Conservation (phyloP, 805 yeast genomes). For the Lachancea lanzarotensis region DNA sequence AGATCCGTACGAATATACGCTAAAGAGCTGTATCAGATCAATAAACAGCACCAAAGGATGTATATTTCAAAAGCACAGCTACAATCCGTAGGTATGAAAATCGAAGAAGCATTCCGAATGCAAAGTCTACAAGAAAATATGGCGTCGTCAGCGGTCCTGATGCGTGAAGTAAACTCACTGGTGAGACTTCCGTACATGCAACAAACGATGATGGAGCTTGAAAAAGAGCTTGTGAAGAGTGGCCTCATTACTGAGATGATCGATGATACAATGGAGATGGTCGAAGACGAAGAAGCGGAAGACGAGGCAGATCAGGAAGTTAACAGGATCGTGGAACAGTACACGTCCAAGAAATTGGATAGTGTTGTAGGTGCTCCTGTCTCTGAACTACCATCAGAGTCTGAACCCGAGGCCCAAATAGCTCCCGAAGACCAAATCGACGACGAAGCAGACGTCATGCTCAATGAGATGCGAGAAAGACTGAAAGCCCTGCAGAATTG, state of each 20-base stretch:
- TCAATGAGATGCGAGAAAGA: slow-evolving; percentile 85
- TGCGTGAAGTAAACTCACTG: slow-evolving; percentile 81
- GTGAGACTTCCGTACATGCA: slow-evolving; percentile 73
- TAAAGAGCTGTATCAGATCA: slow-evolving; percentile 65
- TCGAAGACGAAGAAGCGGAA: slow-evolving; percentile 58
- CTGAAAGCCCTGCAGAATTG: slow-evolving; percentile 72
- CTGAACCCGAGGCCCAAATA: slow-evolving; percentile 32
- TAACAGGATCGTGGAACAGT: slow-evolving; percentile 49
- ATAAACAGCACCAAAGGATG: slow-evolving; percentile 67
- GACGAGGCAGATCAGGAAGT: slow-evolving; percentile 60
- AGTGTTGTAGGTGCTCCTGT: slow-evolving; percentile 35
- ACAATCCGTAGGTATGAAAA: slow-evolving; percentile 79
- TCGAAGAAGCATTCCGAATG: slow-evolving; percentile 87
- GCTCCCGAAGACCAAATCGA: slow-evolving; percentile 40
- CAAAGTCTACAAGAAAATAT: slow-evolving; percentile 75
- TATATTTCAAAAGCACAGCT: slow-evolving; percentile 78
- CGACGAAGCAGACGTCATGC: slow-evolving; percentile 66
- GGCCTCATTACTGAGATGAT: slow-evolving; percentile 93
- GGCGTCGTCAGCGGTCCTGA: slow-evolving; percentile 68
- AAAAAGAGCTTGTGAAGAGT: slow-evolving; percentile 77
- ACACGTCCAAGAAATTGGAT: slow-evolving; percentile 38
- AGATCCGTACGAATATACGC: slow-evolving; percentile 77
- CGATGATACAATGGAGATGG: slow-evolving; percentile 77
- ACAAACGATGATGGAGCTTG: slow-evolving; percentile 76
- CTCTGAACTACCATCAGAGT: slow-evolving; percentile 18